Percentiles rank a stretch among this genome's conserved stretches.
phyloP scores from a whole-genome alignment of 2,329 filamentous ascomycete genomes.

The Scolecobasidium constrictum region DNA sequence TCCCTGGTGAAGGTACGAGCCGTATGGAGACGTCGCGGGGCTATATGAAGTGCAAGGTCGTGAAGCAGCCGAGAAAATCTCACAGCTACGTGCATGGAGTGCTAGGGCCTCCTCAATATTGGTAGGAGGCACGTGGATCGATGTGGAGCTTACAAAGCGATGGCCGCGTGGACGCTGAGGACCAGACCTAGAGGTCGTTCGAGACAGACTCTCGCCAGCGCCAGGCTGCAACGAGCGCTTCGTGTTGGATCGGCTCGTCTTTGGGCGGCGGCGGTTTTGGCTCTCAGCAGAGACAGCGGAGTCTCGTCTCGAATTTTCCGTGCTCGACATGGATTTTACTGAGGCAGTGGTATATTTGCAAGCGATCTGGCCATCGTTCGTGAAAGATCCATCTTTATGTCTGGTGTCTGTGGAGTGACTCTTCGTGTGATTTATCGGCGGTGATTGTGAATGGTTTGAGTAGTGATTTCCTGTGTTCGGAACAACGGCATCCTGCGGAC shows the following conservation, averaged over 20 bases:
- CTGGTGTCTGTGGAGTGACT: too few relatives aligned
- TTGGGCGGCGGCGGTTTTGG: slow-evolving; percentile 4
- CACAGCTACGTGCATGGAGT: slow-evolving; percentile 27
- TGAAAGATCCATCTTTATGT: too few relatives aligned
- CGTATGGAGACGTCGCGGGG: background rate
- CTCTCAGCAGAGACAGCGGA: slow-evolving; percentile 4
- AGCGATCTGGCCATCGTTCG: too few relatives aligned
- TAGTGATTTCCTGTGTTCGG: too few relatives aligned
- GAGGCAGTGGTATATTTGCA: background rate
- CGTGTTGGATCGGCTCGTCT: slow-evolving; percentile 2
- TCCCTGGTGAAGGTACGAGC: background rate
- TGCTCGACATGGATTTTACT: slow-evolving; percentile 5
- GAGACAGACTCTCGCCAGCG: background rate
- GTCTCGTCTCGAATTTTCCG: slow-evolving; percentile 1
- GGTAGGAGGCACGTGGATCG: slow-evolving; percentile 15
- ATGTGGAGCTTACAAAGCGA: slow-evolving; percentile 22
- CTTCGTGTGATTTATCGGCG: too few relatives aligned
- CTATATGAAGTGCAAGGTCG: slow-evolving; percentile 5
- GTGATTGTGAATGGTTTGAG: too few relatives aligned
- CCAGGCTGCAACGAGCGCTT: background rate
- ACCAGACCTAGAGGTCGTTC: slow-evolving; percentile 16
- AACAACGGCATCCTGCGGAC: too few relatives aligned
- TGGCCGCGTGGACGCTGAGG: slow-evolving; percentile 14
- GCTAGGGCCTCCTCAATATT: slow-evolving; percentile 28
- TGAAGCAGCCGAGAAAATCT: slow-evolving; percentile 13